Conservation (phyloP, 1,139 yeast species). For the Pichia cactophila region DNA sequence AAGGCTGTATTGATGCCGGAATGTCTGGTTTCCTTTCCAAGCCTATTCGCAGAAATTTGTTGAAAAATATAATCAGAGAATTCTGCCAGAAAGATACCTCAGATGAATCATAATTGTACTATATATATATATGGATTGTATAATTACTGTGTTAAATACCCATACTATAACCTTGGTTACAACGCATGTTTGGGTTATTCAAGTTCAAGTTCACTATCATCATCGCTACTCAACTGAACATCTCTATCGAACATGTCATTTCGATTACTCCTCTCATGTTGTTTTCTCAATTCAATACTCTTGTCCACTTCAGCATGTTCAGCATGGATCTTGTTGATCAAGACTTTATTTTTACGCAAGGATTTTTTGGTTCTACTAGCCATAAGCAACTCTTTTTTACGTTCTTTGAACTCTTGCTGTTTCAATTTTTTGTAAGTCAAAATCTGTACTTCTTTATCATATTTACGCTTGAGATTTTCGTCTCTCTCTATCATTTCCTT, state of each 20-base stretch:
- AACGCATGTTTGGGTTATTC: not conserved
- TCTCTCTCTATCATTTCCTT: constrained; percentile 16
- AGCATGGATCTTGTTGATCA: not conserved
- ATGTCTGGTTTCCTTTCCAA: constrained; percentile 85
- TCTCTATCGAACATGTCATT: not conserved
- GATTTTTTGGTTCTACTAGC: constrained; percentile 10
- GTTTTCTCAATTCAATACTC: constrained; percentile 14
- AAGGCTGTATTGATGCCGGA: constrained; percentile 71
- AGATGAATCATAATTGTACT: not conserved
- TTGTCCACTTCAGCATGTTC: constrained; percentile 9
- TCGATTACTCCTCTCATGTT: not conserved
- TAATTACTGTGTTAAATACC: not conserved
- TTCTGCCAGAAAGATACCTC: constrained; percentile 27
- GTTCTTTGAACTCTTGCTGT: constrained; percentile 11
- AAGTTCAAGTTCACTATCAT: not conserved
- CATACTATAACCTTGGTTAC: not conserved
- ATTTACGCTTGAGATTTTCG: constrained; percentile 15
- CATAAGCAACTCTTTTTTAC: not conserved
- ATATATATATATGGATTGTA: too few species aligned
- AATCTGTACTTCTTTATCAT: constrained; percentile 7
- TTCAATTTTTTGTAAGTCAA: constrained; percentile 8
- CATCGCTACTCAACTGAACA: not conserved
- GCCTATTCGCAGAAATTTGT: constrained; percentile 69
- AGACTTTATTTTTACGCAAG: constrained; percentile 4
- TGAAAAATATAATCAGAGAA: constrained; percentile 45